These are phyloP conservation scores for Leccinum pallidistipes DNA, from an alignment of 1,284 basidiomycete genomes.

Conservation along the genomic window DNA sequence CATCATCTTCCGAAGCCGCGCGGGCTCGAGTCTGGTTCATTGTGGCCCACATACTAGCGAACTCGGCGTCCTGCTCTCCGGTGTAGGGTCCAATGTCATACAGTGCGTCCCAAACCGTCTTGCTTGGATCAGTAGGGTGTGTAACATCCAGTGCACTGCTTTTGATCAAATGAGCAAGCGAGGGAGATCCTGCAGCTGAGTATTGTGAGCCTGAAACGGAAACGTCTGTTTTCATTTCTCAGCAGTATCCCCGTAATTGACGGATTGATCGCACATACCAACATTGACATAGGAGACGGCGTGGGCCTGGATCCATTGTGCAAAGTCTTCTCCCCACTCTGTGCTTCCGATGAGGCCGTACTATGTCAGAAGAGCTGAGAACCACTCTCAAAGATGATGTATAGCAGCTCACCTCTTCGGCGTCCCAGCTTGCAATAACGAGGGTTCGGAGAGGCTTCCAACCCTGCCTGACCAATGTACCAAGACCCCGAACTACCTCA, in stretches of 20 bases:
- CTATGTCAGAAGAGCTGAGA: slow-evolving; percentile 36
- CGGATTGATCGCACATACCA: slow-evolving; percentile 41
- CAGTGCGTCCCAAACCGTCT: slow-evolving; percentile 67
- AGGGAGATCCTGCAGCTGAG: slow-evolving; percentile 60
- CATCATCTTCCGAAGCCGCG: slow-evolving; percentile 23
- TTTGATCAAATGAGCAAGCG: slow-evolving; percentile 75
- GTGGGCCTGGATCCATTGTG: slow-evolving; percentile 74
- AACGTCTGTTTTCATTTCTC: slow-evolving; percentile 41
- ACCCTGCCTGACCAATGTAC: slow-evolving; percentile 66
- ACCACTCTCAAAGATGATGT: background rate
- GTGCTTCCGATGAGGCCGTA: slow-evolving; percentile 86
- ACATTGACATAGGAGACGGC: slow-evolving; percentile 90
- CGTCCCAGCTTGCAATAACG: slow-evolving; percentile 92
- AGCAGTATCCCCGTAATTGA: slow-evolving; percentile 7
- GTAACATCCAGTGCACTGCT: slow-evolving; percentile 65
- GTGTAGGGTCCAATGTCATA: slow-evolving; percentile 55
- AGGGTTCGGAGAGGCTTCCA: slow-evolving; percentile 92
- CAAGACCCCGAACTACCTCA: slow-evolving; percentile 85
- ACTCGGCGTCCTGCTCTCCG: slow-evolving; percentile 37
- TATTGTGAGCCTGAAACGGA: slow-evolving; percentile 73
- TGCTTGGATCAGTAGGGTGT: slow-evolving; percentile 57
- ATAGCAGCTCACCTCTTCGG: slow-evolving; percentile 66
- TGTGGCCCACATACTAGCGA: slow-evolving; percentile 30
- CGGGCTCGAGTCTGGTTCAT: slow-evolving; percentile 24
- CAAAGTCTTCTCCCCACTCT: slow-evolving; percentile 90